Evolutionary conservation across 495 filamentous ascomycete species (phyloP).

Genomic region (Daldinia vernicosa): DNA sequence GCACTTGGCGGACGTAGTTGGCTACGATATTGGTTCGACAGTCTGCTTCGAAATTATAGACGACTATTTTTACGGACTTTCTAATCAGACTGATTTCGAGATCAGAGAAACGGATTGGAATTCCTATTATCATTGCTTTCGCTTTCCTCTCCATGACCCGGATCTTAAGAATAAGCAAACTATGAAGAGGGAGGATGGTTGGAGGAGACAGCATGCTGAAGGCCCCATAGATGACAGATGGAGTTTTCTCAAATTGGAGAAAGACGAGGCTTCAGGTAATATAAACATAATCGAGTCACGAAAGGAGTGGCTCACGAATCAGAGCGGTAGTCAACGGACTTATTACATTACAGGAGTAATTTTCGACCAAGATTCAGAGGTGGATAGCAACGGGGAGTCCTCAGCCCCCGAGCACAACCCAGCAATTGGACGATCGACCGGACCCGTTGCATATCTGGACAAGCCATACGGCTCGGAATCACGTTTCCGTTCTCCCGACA

Average conservation of each 20-base stretch:
- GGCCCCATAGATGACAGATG: conserved; percentile 82
- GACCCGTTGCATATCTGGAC: conserved; percentile 29
- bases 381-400: background rate
- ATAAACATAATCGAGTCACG: conserved; percentile 74
- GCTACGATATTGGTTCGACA: conserved; percentile 71
- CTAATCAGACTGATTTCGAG: conserved; percentile 70
- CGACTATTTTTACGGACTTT: conserved; percentile 75
- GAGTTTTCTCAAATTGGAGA: conserved; percentile 71
- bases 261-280: conserved; percentile 67
- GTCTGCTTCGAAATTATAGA: conserved; percentile 77
- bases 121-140: conserved; percentile 75
- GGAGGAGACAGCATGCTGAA: conserved; percentile 74
- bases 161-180: conserved; percentile 44
- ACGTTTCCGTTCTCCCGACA: conserved; percentile 47
- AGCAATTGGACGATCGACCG: background rate
- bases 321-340: conserved; percentile 69
- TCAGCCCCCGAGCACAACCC: background rate
- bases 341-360: conserved; percentile 71
- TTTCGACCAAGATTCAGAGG: conserved; percentile 51
- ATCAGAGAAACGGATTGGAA: conserved; percentile 73
- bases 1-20: conserved; percentile 63
- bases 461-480: conserved; percentile 53
- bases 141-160: conserved; percentile 60
- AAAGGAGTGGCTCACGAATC: conserved; percentile 71
- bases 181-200: conserved; percentile 58